Evolutionary conservation across 208 protist species (phyloP).

Genomic region (Perkinsela sp.): DNA sequence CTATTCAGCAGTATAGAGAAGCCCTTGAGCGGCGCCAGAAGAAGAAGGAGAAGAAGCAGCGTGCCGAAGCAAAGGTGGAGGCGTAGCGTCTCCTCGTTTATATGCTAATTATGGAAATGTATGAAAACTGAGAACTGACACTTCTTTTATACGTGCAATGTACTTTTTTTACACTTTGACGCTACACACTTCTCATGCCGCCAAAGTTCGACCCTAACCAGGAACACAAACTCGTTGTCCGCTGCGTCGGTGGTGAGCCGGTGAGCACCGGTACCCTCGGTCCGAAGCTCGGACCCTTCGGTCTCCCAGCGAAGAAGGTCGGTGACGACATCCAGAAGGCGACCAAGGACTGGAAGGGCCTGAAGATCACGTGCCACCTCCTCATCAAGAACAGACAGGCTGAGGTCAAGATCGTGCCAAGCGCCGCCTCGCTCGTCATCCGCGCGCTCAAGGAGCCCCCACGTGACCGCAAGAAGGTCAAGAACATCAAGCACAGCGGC

Average conservation of each 20-base stretch:
- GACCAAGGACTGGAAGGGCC: slow-evolving; percentile 95
- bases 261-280: slow-evolving; percentile 82
- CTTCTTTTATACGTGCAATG: too few relatives aligned
- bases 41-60: slow-evolving; percentile 10
- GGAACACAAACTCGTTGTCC: slow-evolving; percentile 78
- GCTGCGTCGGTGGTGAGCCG: slow-evolving; percentile 89
- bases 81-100: slow-evolving; percentile 1
- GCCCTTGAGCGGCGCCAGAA: slow-evolving; percentile 24
- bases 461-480: slow-evolving; percentile 97
- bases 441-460: slow-evolving; percentile 93
- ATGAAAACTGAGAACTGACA: too few relatives aligned
- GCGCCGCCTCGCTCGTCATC: slow-evolving; percentile 85
- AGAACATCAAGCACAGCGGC: slow-evolving; percentile 96
- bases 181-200: slow-evolving; percentile 70
- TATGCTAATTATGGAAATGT: slow-evolving; percentile 5
- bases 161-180: too few relatives aligned
- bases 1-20: slow-evolving; percentile 53
- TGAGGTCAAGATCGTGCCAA: slow-evolving; percentile 79
- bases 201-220: slow-evolving; percentile 91
- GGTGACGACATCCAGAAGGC: slow-evolving; percentile 96
- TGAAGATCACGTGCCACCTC: slow-evolving; percentile 90
- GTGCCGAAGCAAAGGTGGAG: slow-evolving; percentile 8
- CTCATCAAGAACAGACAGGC: slow-evolving; percentile 93
- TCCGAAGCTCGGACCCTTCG: slow-evolving; percentile 96
- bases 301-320: slow-evolving; percentile 97